Percentiles rank a stretch among this genome's conserved stretches.
Conservation (phyloP, 164 flowering plant species). For the Chloranthus sessilifolius region DNA sequence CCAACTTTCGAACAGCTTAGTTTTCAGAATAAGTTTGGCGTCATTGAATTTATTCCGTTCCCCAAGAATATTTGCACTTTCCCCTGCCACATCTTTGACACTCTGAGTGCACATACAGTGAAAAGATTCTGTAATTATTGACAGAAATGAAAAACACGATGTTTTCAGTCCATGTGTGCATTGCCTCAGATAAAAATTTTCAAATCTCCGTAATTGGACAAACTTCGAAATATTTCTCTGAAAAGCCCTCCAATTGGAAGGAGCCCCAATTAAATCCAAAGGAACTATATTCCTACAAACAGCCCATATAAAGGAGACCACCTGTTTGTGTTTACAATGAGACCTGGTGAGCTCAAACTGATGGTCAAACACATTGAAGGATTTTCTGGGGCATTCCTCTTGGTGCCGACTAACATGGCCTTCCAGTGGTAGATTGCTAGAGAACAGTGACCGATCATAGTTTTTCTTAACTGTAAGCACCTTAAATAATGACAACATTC, state of each 20-base stretch:
- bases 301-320: constrained; percentile 87
- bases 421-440: background rate
- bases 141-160: constrained; percentile 39
- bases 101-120: constrained; percentile 13
- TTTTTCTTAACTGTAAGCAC: constrained; percentile 1
- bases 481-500: constrained; percentile 1
- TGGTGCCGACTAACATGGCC: background rate
- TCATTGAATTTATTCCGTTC: constrained; percentile 10
- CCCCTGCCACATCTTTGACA: background rate
- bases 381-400: constrained; percentile 4
- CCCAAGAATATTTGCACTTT: constrained; percentile 1
- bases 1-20: constrained; percentile 49
- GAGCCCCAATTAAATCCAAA: constrained; percentile 55
- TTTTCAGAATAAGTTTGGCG: constrained; percentile 20
- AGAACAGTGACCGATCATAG: constrained; percentile 1
- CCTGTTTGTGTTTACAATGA: constrained; percentile 53
- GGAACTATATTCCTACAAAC: constrained; percentile 80
- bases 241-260: constrained; percentile 56
- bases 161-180: constrained; percentile 59
- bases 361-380: constrained; percentile 4
- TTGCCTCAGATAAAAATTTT: constrained; percentile 64
- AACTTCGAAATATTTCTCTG: constrained; percentile 69
- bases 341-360: constrained; percentile 21
- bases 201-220: constrained; percentile 59
- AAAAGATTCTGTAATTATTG: constrained; percentile 21